A percentile compares a stretch with the other conserved stretches of the same genome.
Evolutionary conservation across 2,329 filamentous ascomycete species (phyloP).

Genomic region (Coniochaeta sp.): DNA sequence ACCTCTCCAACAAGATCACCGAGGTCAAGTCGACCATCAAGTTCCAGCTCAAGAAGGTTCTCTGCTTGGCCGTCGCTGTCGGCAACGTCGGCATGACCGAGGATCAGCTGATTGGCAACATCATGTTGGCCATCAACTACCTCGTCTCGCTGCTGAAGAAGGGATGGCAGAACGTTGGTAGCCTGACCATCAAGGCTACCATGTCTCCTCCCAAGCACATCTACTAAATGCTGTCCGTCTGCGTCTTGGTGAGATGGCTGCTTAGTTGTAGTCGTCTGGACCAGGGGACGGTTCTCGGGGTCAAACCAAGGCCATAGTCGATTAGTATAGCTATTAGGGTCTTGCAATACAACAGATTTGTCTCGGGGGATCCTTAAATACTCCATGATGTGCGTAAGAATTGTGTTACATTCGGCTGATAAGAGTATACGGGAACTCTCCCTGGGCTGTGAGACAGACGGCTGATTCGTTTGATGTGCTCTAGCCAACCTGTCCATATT

Average conservation of each 20-base stretch:
- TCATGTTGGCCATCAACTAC: constrained; percentile 99
- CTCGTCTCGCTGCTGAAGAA: constrained; percentile 99
- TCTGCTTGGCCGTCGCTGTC: constrained; percentile 99
- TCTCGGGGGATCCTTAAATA: neutral
- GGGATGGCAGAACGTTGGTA: constrained; percentile 99
- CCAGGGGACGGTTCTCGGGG: neutral
- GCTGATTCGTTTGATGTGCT: too few species aligned
- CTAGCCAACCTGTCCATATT: too few species aligned
- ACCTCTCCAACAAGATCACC: constrained; percentile 90
- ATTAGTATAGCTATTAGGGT: neutral
- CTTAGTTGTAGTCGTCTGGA: neutral
- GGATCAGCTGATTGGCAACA: constrained; percentile 95
- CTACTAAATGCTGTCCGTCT: constrained; percentile 58
- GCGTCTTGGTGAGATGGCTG: neutral
- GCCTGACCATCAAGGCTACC: constrained; percentile 99
- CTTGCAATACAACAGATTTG: constrained; percentile 1
- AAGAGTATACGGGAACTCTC: too few species aligned
- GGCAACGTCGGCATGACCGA: constrained; percentile 96
- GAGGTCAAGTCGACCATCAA: constrained; percentile 99
- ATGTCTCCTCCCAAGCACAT: constrained; percentile 98
- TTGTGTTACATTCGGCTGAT: too few species aligned
- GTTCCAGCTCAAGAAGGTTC: constrained; percentile 99
- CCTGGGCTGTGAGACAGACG: too few species aligned
- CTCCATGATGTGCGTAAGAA: neutral
- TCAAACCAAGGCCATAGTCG: neutral